A percentile compares a stretch with the other conserved stretches of the same genome.
phyloP scores from a whole-genome alignment of 805 yeast species.

The Cyberlindnera maritima region DNA sequence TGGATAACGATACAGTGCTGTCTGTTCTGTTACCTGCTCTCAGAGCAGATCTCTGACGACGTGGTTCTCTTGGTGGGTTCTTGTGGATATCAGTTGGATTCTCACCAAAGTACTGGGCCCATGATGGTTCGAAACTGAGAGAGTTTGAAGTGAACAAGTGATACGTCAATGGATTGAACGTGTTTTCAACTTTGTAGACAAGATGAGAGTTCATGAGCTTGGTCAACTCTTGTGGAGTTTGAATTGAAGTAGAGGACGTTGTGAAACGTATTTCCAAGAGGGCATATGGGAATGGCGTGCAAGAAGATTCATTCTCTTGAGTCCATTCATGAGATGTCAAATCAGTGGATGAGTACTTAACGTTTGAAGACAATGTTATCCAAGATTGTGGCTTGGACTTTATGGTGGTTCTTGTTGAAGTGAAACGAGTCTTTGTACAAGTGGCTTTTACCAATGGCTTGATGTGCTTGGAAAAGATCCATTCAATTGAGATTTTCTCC shows the following conservation, averaged over 20 bases:
- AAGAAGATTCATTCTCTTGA: slow-evolving; percentile 7
- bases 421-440: slow-evolving; percentile 23
- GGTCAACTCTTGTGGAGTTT: slow-evolving; percentile 28
- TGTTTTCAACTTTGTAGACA: slow-evolving; percentile 42
- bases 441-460: slow-evolving; percentile 22
- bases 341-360: slow-evolving; percentile 16
- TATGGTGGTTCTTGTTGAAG: slow-evolving; percentile 1
- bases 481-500: slow-evolving; percentile 29
- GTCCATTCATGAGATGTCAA: slow-evolving; percentile 18
- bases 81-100: slow-evolving; percentile 42
- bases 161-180: slow-evolving; percentile 34
- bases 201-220: slow-evolving; percentile 46
- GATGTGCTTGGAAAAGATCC: slow-evolving; percentile 25
- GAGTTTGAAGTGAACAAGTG: slow-evolving; percentile 28
- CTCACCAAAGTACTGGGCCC: slow-evolving; percentile 36
- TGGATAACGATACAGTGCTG: slow-evolving; percentile 5
- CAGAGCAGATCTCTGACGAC: slow-evolving; percentile 4
- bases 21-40: neutral
- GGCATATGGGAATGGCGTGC: slow-evolving; percentile 43
- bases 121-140: slow-evolving; percentile 34
- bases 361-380: slow-evolving; percentile 25
- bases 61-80: slow-evolving; percentile 33
- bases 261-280: slow-evolving; percentile 48
- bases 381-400: slow-evolving; percentile 19
- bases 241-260: slow-evolving; percentile 28